Percentiles rank a stretch among this genome's conserved stretches.
These are phyloP conservation scores for Dillenia suffruticosa DNA, from an alignment of 164 flowering plant genomes.

Conservation along the genomic window DNA sequence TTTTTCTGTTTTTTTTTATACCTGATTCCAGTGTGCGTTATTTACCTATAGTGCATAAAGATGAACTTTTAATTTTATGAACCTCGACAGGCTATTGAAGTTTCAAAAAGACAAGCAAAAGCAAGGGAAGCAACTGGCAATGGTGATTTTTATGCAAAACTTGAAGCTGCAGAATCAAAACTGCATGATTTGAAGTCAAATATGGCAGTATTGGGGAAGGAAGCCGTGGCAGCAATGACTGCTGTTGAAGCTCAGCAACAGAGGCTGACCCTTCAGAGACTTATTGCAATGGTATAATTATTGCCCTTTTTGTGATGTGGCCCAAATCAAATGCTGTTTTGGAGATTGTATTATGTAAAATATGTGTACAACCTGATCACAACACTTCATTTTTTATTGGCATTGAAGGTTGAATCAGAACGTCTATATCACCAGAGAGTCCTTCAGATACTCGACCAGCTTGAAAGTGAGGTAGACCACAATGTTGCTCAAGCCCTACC, in stretches of 20 bases:
- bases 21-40: too few species aligned
- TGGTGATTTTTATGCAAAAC: constrained; percentile 50
- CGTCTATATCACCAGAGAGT: constrained; percentile 72
- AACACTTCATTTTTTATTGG: not conserved
- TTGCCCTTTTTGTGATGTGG: not conserved
- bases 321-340: too few species aligned
- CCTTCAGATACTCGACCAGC: constrained; percentile 83
- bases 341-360: too few species aligned
- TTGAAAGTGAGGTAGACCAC: constrained; percentile 68
- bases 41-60: too few species aligned
- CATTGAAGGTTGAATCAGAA: constrained; percentile 81
- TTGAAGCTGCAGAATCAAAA: constrained; percentile 79
- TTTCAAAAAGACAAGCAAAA: constrained; percentile 73
- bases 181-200: constrained; percentile 84
- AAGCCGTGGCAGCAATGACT: constrained; percentile 92
- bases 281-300: constrained; percentile 69
- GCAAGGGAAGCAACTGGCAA: constrained; percentile 63
- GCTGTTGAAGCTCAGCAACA: constrained; percentile 98
- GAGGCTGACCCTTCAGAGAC: constrained; percentile 82
- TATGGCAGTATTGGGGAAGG: constrained; percentile 76
- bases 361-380: too few species aligned
- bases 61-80: too few species aligned
- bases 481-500: not conserved
- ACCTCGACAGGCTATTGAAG: constrained; percentile 75
- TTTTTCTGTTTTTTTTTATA: too few species aligned